Percentiles rank a stretch among this genome's conserved stretches.
Evolutionary conservation across 305 asterid genomes (phyloP).

Genomic region (Rubia occidens): DNA sequence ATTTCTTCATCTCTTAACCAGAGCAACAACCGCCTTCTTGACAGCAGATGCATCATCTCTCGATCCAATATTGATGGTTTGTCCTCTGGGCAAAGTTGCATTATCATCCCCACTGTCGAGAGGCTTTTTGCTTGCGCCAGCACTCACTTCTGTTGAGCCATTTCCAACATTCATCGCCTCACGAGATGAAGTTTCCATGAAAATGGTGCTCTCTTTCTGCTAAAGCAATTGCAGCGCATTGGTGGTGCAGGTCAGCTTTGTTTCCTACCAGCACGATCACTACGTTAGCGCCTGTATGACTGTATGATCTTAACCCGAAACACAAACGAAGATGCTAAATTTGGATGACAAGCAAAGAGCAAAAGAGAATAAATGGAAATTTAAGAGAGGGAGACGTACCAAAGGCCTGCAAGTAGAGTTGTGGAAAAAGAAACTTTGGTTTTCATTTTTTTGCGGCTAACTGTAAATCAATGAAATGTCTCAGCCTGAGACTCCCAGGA

Average conservation of each 20-base stretch:
- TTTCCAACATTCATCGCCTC: slow-evolving; percentile 65
- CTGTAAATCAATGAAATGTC: too few species aligned
- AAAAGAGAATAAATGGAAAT: too few species aligned
- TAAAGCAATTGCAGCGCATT: slow-evolving; percentile 52
- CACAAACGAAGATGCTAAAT: too few species aligned
- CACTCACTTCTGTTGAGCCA: slow-evolving; percentile 65
- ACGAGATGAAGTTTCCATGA: slow-evolving; percentile 78
- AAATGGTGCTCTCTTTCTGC: slow-evolving; percentile 49
- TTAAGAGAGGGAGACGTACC: too few species aligned
- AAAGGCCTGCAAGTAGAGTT: too few species aligned
- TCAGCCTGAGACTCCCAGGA: too few species aligned
- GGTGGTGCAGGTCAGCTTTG: slow-evolving; percentile 78
- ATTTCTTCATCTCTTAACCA: slow-evolving; percentile 21
- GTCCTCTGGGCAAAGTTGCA: slow-evolving; percentile 55
- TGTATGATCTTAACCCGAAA: too few species aligned
- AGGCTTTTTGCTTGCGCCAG: slow-evolving; percentile 52
- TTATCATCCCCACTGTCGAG: slow-evolving; percentile 70
- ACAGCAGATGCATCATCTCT: slow-evolving; percentile 68
- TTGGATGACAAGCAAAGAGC: too few species aligned
- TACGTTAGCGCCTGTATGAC: slow-evolving; percentile 34
- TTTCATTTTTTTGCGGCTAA: too few species aligned
- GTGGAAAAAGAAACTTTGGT: too few species aligned
- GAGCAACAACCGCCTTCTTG: slow-evolving; percentile 71
- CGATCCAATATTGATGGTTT: slow-evolving; percentile 50
- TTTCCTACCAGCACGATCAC: slow-evolving; percentile 79